Evolutionary conservation across 768 basidiomycete species (phyloP).

Genomic region (Kwoniella pini): DNA sequence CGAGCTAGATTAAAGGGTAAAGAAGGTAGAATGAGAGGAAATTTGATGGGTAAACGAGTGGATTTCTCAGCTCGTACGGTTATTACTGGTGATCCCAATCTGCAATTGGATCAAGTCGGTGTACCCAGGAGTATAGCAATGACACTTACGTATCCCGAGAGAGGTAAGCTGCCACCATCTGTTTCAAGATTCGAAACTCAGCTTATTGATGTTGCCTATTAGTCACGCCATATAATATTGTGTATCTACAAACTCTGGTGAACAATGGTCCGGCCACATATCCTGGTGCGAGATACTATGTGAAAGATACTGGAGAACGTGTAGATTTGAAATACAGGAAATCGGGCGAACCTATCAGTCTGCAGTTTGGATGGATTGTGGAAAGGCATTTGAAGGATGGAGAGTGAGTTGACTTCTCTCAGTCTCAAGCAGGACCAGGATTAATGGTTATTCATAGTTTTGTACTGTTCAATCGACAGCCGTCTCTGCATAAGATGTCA

Average conservation of each 20-base stretch:
- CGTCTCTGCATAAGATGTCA: conserved; percentile 98
- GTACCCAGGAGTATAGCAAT: conserved; percentile 94
- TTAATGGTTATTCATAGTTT: too few species aligned
- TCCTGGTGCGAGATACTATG: conserved; percentile 94
- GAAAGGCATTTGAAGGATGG: conserved; percentile 97
- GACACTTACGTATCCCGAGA: conserved; percentile 95
- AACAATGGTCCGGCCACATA: conserved; percentile 91
- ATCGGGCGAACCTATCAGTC: conserved; percentile 79
- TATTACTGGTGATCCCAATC: conserved; percentile 97
- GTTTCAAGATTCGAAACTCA: not conserved
- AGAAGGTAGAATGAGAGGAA: conserved; percentile 95
- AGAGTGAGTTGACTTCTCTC: conserved; percentile 68
- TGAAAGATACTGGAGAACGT: conserved; percentile 94
- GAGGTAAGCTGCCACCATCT: conserved; percentile 63
- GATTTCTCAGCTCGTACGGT: conserved; percentile 99
- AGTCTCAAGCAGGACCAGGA: too few species aligned
- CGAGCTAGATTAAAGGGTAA: conserved; percentile 98
- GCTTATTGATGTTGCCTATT: conserved; percentile 1
- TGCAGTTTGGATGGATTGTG: conserved; percentile 98
- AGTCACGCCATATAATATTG: conserved; percentile 98
- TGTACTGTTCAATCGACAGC: conserved; percentile 97
- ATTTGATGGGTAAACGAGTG: conserved; percentile 99
- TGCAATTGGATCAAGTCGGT: conserved; percentile 94
- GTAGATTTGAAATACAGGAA: conserved; percentile 97
- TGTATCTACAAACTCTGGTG: conserved; percentile 89